Percentiles rank a stretch among this genome's conserved stretches.
Conservation (phyloP, 306 rosid genomes). For the Herpetospermum pedunculosum region DNA sequence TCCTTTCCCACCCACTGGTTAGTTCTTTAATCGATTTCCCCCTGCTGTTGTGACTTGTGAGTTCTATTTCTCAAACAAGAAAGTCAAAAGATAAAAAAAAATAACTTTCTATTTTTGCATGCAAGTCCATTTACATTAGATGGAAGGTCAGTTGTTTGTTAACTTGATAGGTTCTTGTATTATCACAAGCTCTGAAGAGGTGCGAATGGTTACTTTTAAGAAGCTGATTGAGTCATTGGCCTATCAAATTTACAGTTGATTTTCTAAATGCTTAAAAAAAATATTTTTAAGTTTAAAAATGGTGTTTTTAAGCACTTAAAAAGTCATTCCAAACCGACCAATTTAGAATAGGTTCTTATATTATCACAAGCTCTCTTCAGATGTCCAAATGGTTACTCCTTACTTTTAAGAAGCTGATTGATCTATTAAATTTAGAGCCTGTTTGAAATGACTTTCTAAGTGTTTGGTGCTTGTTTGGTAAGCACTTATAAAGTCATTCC, state of each 20-base stretch:
- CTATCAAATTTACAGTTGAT: too few species aligned
- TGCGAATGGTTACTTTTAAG: background rate
- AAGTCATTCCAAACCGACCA: too few species aligned
- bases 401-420: background rate
- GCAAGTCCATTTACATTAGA: background rate
- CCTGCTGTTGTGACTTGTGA: background rate
- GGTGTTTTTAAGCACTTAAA: too few species aligned
- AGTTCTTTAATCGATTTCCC: background rate
- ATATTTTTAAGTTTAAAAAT: too few species aligned
- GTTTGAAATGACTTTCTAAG: too few species aligned
- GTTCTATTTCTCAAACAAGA: background rate
- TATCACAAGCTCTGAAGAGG: background rate
- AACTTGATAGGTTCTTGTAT: background rate
- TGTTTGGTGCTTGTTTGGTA: too few species aligned
- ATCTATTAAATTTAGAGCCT: too few species aligned
- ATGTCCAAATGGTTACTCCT: background rate
- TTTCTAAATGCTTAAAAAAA: too few species aligned
- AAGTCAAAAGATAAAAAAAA: background rate
- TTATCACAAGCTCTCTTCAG: background rate
- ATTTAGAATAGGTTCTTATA: background rate
- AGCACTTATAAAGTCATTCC: too few species aligned
- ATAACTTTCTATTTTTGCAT: background rate
- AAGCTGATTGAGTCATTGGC: too few species aligned
- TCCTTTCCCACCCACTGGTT: constrained; percentile 14
- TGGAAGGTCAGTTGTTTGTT: background rate